A percentile compares a stretch with the other conserved stretches of the same genome.
Evolutionary conservation across 1,284 basidiomycete genomes (phyloP).

Genomic region (Leccinum fuscescens): DNA sequence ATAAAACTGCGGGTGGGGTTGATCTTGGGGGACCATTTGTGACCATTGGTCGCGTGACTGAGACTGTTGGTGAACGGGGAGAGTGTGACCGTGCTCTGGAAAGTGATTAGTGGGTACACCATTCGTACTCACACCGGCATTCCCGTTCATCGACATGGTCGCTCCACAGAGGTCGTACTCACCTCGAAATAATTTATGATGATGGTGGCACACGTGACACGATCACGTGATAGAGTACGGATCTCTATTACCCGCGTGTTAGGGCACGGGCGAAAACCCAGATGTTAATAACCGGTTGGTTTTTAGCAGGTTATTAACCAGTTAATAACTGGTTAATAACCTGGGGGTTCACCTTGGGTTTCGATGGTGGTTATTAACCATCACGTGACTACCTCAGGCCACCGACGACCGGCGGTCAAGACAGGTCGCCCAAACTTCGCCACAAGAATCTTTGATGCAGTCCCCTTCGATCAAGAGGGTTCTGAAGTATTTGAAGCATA

Average conservation of each 20-base stretch:
- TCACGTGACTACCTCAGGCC: too few species aligned
- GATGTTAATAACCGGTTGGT: too few species aligned
- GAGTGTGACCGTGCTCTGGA: constrained; percentile 5
- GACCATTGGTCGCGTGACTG: constrained; percentile 24
- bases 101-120: constrained; percentile 18
- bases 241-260: background rate
- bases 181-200: background rate
- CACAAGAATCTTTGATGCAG: too few species aligned
- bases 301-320: too few species aligned
- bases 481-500: too few species aligned
- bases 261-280: too few species aligned
- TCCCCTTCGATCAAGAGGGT: too few species aligned
- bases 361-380: too few species aligned
- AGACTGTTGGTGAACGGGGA: constrained; percentile 20
- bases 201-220: constrained; percentile 11
- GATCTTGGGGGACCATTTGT: constrained; percentile 23
- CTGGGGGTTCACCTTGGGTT: too few species aligned
- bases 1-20: constrained; percentile 21
- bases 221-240: constrained; percentile 3
- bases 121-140: constrained; percentile 12
- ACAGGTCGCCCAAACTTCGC: too few species aligned
- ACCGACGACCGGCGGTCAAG: too few species aligned
- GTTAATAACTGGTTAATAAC: too few species aligned
- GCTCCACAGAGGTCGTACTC: background rate
- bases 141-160: constrained; percentile 14